phyloP scores from a whole-genome alignment of 2,329 filamentous ascomycete species.

The Ophiostoma ulmi region DNA sequence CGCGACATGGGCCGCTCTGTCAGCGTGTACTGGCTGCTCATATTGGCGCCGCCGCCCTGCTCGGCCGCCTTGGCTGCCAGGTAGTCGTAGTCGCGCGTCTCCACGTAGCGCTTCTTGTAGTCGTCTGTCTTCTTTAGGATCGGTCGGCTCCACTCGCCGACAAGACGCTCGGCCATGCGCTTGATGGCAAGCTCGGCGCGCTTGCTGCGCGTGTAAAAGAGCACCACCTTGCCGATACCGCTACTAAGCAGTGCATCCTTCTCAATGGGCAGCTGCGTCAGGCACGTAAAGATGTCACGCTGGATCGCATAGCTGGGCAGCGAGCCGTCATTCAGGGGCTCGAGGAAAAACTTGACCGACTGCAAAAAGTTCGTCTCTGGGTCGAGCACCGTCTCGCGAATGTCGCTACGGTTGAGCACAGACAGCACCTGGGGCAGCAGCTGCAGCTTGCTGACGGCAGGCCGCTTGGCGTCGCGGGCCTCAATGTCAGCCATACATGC shows the following conservation, averaged over 20 bases:
- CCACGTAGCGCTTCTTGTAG: constrained; percentile 75
- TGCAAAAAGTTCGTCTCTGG: constrained; percentile 93
- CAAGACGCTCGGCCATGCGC: constrained; percentile 83
- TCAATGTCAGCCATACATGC: constrained; percentile 83
- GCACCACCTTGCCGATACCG: constrained; percentile 90
- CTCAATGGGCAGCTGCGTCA: constrained; percentile 76
- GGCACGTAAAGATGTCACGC: constrained; percentile 79
- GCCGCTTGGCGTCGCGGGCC: constrained; percentile 70
- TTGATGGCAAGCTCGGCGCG: constrained; percentile 84
- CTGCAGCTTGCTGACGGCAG: constrained; percentile 88
- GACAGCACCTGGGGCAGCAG: constrained; percentile 86
- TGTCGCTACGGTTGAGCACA: constrained; percentile 82
- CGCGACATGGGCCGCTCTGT: constrained; percentile 44
- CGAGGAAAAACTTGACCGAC: constrained; percentile 93
- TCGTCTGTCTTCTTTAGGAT: constrained; percentile 92
- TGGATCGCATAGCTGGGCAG: constrained; percentile 97
- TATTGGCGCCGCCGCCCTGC: constrained; percentile 23
- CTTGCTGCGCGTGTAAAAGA: constrained; percentile 96
- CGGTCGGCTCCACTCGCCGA: constrained; percentile 91
- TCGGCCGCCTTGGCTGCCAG: constrained; percentile 52
- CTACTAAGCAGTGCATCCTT: constrained; percentile 87
- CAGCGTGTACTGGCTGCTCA: constrained; percentile 43
- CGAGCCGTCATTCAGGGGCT: constrained; percentile 88
- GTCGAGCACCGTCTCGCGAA: constrained; percentile 79
- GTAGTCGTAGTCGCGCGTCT: constrained; percentile 60